Percentiles rank a stretch among this genome's conserved stretches.
Conservation (phyloP, 164 flowering plant species). For the Pachysandra terminalis region DNA sequence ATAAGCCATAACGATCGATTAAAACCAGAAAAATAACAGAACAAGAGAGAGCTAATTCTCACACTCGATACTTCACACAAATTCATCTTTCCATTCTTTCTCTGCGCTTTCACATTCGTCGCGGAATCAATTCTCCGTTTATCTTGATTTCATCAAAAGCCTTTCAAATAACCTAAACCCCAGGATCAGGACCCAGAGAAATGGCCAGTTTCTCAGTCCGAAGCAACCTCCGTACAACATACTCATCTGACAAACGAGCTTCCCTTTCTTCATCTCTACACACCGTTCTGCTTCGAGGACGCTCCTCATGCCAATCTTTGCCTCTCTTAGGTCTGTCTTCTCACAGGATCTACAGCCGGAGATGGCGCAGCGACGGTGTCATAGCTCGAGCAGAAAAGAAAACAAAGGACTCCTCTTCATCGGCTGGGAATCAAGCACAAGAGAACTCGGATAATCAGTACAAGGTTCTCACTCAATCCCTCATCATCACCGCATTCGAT, state of each 20-base stretch:
- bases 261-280: slow-evolving; percentile 6
- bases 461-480: slow-evolving; percentile 33
- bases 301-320: background rate
- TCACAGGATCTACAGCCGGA: slow-evolving; percentile 10
- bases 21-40: too few species aligned
- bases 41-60: too few species aligned
- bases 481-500: background rate
- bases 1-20: too few species aligned
- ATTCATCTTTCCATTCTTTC: too few species aligned
- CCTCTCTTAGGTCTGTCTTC: slow-evolving; percentile 10
- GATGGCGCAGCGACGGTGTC: slow-evolving; percentile 21
- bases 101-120: too few species aligned
- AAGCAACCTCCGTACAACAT: background rate
- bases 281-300: slow-evolving; percentile 5
- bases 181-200: background rate
- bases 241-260: slow-evolving; percentile 1
- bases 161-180: background rate
- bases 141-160: background rate
- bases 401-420: slow-evolving; percentile 25
- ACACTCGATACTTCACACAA: too few species aligned
- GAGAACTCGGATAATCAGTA: slow-evolving; percentile 33
- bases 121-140: too few species aligned
- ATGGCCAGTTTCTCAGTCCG: slow-evolving; percentile 15
- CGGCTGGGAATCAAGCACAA: slow-evolving; percentile 17
- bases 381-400: slow-evolving; percentile 68